These are phyloP conservation scores for Cudoniella acicularis DNA, from an alignment of 495 filamentous ascomycete species.

Conservation along the genomic window DNA sequence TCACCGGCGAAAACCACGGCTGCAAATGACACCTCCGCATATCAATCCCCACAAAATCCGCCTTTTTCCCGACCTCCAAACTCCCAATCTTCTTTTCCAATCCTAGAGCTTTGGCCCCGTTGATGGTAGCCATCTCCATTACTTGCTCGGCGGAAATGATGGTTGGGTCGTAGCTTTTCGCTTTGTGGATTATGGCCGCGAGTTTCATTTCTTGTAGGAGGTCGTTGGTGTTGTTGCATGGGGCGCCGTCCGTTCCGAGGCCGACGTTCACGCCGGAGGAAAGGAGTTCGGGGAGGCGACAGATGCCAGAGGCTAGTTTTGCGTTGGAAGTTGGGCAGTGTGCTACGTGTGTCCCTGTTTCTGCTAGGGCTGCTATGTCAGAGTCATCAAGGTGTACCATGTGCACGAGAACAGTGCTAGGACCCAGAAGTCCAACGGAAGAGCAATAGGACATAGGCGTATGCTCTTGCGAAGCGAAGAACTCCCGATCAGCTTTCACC, in stretches of 20 bases:
- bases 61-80: constrained; percentile 51
- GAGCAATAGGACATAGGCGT: constrained; percentile 42
- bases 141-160: constrained; percentile 43
- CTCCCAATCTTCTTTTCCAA: constrained; percentile 40
- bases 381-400: constrained; percentile 46
- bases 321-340: constrained; percentile 49
- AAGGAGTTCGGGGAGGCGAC: constrained; percentile 38
- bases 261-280: constrained; percentile 37
- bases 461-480: constrained; percentile 37
- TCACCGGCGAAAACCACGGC: constrained; percentile 39
- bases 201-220: constrained; percentile 50
- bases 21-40: constrained; percentile 37
- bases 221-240: constrained; percentile 49
- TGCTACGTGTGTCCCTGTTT: constrained; percentile 42
- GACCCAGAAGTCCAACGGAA: constrained; percentile 38
- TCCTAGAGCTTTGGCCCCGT: constrained; percentile 44
- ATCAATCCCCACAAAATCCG: constrained; percentile 44
- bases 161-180: constrained; percentile 41
- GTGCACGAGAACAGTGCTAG: constrained; percentile 38
- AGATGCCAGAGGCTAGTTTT: constrained; percentile 47
- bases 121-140: constrained; percentile 51
- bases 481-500: constrained; percentile 37
- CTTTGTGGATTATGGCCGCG: constrained; percentile 48
- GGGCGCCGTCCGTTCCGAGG: constrained; percentile 47
- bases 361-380: constrained; percentile 37